Evolutionary conservation across 208 protist species (phyloP).

Genomic region (Sergeia podlipaevii): DNA sequence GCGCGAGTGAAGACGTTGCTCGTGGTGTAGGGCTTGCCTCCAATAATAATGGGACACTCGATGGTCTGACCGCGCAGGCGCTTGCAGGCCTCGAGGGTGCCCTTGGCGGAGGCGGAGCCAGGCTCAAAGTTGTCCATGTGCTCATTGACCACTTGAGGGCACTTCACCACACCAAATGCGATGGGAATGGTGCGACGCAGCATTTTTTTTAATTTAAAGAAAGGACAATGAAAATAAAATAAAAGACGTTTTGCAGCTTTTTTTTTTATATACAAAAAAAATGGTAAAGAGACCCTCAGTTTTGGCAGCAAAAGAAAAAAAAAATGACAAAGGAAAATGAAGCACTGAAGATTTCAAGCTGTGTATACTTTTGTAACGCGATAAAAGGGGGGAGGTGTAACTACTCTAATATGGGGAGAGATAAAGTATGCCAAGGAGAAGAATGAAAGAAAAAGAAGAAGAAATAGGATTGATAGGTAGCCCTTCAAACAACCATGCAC

Average conservation of each 20-base stretch:
- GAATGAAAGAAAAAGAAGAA: too few relatives aligned
- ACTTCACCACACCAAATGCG: slow-evolving; percentile 56
- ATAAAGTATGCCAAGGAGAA: too few relatives aligned
- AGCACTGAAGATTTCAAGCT: slow-evolving; percentile 2
- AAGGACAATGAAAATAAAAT: slow-evolving; percentile 3
- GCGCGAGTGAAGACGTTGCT: slow-evolving; percentile 50
- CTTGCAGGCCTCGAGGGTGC: slow-evolving; percentile 68
- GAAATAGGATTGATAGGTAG: too few relatives aligned
- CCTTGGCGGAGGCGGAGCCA: slow-evolving; percentile 51
- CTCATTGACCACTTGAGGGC: slow-evolving; percentile 78
- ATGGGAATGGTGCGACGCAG: slow-evolving; percentile 62
- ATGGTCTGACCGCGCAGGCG: slow-evolving; percentile 29
- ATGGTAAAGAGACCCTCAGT: slow-evolving; percentile 9
- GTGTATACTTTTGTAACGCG: too few relatives aligned
- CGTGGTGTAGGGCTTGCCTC: slow-evolving; percentile 83
- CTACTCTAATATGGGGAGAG: too few relatives aligned
- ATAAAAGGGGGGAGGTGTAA: too few relatives aligned
- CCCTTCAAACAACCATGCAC: too few relatives aligned
- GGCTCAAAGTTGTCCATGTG: slow-evolving; percentile 86
- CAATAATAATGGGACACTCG: slow-evolving; percentile 92
- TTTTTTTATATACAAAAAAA: slow-evolving; percentile 5
- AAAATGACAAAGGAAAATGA: neutral
- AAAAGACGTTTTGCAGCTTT: slow-evolving; percentile 3
- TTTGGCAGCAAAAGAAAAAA: neutral
- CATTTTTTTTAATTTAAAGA: slow-evolving; percentile 32